phyloP scores from a whole-genome alignment of 225 moss, liverwort and hornwort genomes.

The Bryoerythrophyllum caledonicum region DNA sequence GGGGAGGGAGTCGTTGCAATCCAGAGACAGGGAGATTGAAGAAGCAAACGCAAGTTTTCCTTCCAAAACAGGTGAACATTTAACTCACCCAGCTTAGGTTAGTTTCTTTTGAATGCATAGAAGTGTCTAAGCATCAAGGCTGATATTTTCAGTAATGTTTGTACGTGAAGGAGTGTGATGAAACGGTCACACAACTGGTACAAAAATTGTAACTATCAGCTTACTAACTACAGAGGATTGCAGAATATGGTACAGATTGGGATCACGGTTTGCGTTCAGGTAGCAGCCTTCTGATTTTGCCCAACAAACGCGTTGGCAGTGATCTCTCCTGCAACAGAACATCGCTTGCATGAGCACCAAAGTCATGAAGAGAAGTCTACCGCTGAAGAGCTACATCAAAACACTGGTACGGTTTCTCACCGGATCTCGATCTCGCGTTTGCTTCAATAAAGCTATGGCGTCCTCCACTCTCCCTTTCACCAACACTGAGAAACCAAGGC shows the following conservation, averaged over 20 bases:
- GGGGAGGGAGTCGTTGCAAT: slow-evolving; percentile 3
- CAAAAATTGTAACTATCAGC: background rate
- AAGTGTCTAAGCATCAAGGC: background rate
- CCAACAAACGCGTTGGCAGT: slow-evolving; percentile 40
- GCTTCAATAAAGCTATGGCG: slow-evolving; percentile 57
- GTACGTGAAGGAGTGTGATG: slow-evolving; percentile 2
- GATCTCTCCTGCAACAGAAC: slow-evolving; percentile 49
- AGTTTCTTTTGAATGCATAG: background rate
- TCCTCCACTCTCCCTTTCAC: slow-evolving; percentile 77
- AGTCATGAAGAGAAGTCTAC: background rate
- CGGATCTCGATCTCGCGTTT: slow-evolving; percentile 64
- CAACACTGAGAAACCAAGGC: slow-evolving; percentile 42
- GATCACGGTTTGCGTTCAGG: slow-evolving; percentile 47
- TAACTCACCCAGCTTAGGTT: background rate
- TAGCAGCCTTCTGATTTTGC: slow-evolving; percentile 42
- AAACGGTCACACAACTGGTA: background rate
- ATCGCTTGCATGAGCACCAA: background rate
- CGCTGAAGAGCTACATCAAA: background rate
- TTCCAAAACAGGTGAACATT: background rate
- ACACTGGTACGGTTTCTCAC: slow-evolving; percentile 37
- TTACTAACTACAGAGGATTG: slow-evolving; percentile 1
- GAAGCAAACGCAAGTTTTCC: slow-evolving; percentile 2
- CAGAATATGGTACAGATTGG: slow-evolving; percentile 16
- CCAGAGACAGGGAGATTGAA: slow-evolving; percentile 25
- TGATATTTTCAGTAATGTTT: background rate